These are phyloP conservation scores for Delonix regia DNA, from an alignment of 306 rosid genomes.

Conservation along the genomic window DNA sequence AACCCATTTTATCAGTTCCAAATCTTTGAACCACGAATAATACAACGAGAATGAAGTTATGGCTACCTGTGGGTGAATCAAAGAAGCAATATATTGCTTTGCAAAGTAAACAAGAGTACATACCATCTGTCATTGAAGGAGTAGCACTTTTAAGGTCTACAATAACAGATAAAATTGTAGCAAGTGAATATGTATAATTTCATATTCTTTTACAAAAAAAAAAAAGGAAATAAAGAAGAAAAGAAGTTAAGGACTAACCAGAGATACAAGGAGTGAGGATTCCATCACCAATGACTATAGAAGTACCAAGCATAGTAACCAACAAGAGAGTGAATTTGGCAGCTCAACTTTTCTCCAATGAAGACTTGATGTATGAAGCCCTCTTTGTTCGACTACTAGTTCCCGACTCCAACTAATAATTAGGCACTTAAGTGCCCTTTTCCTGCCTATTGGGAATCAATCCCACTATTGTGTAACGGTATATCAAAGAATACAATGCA, in stretches of 20 bases:
- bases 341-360: conserved; percentile 43
- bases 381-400: conserved; percentile 26
- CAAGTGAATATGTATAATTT: neutral
- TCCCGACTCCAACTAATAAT: conserved; percentile 47
- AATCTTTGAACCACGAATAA: neutral
- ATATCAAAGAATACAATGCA: conserved; percentile 70
- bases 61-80: too few species aligned
- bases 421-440: conserved; percentile 60
- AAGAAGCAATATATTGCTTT: too few species aligned
- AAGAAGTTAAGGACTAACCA: conserved; percentile 32
- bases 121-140: neutral
- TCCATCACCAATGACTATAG: conserved; percentile 84
- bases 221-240: neutral
- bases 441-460: conserved; percentile 60
- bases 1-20: neutral
- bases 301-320: conserved; percentile 72
- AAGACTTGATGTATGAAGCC: conserved; percentile 53
- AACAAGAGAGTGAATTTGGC: conserved; percentile 50
- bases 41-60: neutral
- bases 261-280: conserved; percentile 76
- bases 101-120: neutral
- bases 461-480: conserved; percentile 62
- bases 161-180: neutral
- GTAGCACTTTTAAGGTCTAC: neutral
- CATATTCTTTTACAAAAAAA: too few species aligned